These are phyloP conservation scores for Podosphaera fusca DNA, from an alignment of 2,329 filamentous ascomycete species.

Conservation along the genomic window DNA sequence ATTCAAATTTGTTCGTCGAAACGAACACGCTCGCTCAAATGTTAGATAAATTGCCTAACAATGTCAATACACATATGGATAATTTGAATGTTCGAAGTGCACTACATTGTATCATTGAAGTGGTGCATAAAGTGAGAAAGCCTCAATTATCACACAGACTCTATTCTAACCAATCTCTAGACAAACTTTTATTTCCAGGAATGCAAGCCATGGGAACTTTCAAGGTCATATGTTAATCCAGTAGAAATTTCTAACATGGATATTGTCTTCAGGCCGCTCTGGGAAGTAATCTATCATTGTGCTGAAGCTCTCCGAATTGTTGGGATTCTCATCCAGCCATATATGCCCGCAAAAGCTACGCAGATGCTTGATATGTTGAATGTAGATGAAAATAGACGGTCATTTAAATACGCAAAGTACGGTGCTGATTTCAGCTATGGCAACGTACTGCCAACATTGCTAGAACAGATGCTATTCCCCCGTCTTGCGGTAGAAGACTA, in stretches of 20 bases:
- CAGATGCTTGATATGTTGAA: slow-evolving; percentile 56
- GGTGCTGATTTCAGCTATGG: slow-evolving; percentile 53
- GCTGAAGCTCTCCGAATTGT: slow-evolving; percentile 58
- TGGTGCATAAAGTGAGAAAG: slow-evolving; percentile 31
- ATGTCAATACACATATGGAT: slow-evolving; percentile 34
- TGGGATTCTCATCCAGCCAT: slow-evolving; percentile 72
- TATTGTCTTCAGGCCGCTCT: slow-evolving; percentile 9
- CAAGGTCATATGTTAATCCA: slow-evolving; percentile 15
- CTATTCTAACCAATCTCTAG: slow-evolving; percentile 18
- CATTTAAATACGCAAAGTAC: slow-evolving; percentile 35
- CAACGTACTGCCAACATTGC: slow-evolving; percentile 16
- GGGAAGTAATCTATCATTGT: slow-evolving; percentile 39
- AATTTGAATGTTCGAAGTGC: slow-evolving; percentile 40
- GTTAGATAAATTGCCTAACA: slow-evolving; percentile 14
- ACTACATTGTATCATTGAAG: slow-evolving; percentile 37
- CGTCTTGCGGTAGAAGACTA: slow-evolving; percentile 16
- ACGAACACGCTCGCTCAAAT: too few relatives aligned
- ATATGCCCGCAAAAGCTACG: slow-evolving; percentile 60
- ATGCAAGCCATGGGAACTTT: slow-evolving; percentile 43
- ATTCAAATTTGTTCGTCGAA: not conserved
- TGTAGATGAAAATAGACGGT: slow-evolving; percentile 38
- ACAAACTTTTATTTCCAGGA: slow-evolving; percentile 44
- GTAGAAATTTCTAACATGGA: not conserved
- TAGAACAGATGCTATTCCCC: slow-evolving; percentile 28
- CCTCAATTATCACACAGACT: not conserved